Conservation (phyloP, 1,284 basidiomycete species). For the Xerocomus amazonicus region DNA sequence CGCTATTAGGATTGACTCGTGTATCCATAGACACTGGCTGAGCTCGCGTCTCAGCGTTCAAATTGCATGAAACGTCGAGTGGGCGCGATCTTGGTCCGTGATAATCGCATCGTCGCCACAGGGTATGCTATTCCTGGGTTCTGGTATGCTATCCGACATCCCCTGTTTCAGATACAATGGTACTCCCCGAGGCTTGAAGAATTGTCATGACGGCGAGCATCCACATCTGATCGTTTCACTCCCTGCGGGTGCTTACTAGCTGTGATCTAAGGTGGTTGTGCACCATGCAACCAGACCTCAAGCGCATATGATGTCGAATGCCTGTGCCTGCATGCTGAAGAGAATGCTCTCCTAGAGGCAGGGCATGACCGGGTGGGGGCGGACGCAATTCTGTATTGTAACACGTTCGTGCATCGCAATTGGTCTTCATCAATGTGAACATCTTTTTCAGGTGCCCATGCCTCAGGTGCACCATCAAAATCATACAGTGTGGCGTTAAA, state of each 20-base stretch:
- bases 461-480: constrained; percentile 93
- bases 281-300: constrained; percentile 62
- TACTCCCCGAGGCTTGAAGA: constrained; percentile 84
- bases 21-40: constrained; percentile 70
- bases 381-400: constrained; percentile 89
- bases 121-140: constrained; percentile 48
- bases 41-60: constrained; percentile 81
- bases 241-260: constrained; percentile 2
- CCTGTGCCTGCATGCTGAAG: constrained; percentile 96
- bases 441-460: constrained; percentile 81
- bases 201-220: constrained; percentile 71
- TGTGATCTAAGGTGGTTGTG: constrained; percentile 59
- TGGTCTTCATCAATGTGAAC: constrained; percentile 4
- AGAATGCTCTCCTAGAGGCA: constrained; percentile 94
- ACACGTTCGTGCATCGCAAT: constrained; percentile 51
- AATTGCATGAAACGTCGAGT: constrained; percentile 99
- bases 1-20: constrained; percentile 2
- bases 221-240: neutral
- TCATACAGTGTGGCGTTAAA: constrained; percentile 90
- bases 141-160: constrained; percentile 1
- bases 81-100: constrained; percentile 86
- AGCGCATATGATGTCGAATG: constrained; percentile 61
- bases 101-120: constrained; percentile 88
- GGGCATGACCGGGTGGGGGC: constrained; percentile 81
- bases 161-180: constrained; percentile 79